Conservation (phyloP, 1,284 basidiomycete genomes). For the Cryptococcus sp. region DNA sequence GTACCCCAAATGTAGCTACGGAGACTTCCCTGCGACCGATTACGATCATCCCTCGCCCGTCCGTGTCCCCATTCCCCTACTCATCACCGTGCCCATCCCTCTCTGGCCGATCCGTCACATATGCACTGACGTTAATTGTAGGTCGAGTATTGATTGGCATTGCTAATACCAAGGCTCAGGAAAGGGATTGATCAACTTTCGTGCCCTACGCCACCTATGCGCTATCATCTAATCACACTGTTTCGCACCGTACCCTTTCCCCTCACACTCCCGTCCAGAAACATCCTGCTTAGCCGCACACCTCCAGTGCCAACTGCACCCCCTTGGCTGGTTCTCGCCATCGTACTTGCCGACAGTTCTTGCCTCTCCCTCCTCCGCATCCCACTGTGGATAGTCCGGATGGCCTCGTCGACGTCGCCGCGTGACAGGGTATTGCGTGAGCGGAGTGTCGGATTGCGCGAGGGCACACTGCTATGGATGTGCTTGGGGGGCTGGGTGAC, state of each 20-base stretch:
- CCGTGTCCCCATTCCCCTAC: too few species aligned
- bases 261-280: constrained; percentile 58
- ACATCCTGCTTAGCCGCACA: constrained; percentile 64
- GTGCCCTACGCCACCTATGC: too few species aligned
- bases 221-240: neutral
- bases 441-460: constrained; percentile 3
- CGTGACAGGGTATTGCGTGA: constrained; percentile 58
- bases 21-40: too few species aligned
- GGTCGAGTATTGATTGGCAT: too few species aligned
- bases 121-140: too few species aligned
- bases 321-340: constrained; percentile 4
- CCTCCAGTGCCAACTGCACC: constrained; percentile 6
- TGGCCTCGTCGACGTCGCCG: constrained; percentile 74
- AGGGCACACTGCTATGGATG: neutral
- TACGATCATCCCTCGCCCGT: too few species aligned
- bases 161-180: too few species aligned
- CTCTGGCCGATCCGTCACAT: too few species aligned
- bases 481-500: neutral
- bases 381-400: constrained; percentile 68
- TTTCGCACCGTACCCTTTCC: constrained; percentile 3
- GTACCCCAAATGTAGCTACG: too few species aligned
- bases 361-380: constrained; percentile 61
- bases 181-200: too few species aligned
- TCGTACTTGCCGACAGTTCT: constrained; percentile 51
- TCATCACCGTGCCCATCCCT: too few species aligned